Base-by-base conservation (phyloP, 306 rosid genomes). In the Cucumis sativus region DNA sequence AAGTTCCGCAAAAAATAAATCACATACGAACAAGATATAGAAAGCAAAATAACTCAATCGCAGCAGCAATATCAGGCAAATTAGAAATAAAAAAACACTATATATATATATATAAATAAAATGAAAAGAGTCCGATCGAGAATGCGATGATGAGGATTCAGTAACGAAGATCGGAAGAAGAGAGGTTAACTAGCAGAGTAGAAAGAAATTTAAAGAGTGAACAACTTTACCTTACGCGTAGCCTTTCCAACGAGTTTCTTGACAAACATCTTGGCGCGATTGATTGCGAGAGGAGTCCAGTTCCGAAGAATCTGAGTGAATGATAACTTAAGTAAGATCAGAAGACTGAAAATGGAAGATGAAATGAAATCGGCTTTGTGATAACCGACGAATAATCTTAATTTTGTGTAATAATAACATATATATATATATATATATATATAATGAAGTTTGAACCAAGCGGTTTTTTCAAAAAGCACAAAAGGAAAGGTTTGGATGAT, bases 201-300 rank as follows among this genome's bases (percentile, higher is more conserved):
- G 69, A 37, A 60, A 76, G 28, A 33, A 28, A 59, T 0, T 23
- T 33, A 18, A 20, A 45, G 37, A 45, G 30, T 49, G 74, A 51
- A 69, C 40, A 51, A 69, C 47, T 72, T 51, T 51, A 88, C 98
- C 96, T 88, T 94, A 85, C 86, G 90, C 56, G 97, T 85, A 81
- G 98, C 98, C 83, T 90, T 94, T 87, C 84, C 95, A 39, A 91
- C 96, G 17, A 94, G 87, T 82, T 88, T 94, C 83, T 83, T 91
- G 30, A 90, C 88, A 60, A 94, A 94, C 98, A 94, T 94, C 62
- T 43, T 13, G 74, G 49, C 12, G 49, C 12, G 79, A 37, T 3
- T 23, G 79, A 37, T 8, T 23, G 23, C 59, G 59, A 28, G 59
- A 23, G 76, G 14, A 0, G 54, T 71, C 41, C 59, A 71, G 8